These are phyloP conservation scores for Colletotrichum cereale DNA, from an alignment of 2,329 filamentous ascomycete species.

Conservation along the genomic window DNA sequence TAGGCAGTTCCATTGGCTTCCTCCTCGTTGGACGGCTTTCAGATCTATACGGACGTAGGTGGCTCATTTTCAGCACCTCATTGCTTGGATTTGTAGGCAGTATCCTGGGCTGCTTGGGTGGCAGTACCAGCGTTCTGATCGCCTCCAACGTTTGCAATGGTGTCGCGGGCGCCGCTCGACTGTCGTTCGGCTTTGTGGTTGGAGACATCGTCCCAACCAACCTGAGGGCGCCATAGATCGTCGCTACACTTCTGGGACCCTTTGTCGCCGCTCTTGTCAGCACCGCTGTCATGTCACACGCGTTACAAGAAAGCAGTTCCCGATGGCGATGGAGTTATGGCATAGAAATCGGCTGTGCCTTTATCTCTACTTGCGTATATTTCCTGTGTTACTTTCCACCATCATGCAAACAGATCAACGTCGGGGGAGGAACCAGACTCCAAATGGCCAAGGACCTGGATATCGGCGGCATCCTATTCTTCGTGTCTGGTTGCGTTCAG, in stretches of 20 bases:
- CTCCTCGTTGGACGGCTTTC: conserved; percentile 33
- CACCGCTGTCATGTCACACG: background rate
- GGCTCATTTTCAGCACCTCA: conserved; percentile 41
- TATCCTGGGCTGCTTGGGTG: conserved; percentile 52
- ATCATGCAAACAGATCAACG: conserved; percentile 57
- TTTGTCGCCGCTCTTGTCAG: conserved; percentile 51
- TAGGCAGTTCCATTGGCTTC: conserved; percentile 55
- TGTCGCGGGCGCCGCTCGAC: conserved; percentile 54
- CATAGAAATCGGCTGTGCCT: conserved; percentile 58
- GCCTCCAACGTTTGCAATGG: conserved; percentile 54
- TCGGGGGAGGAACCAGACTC: conserved; percentile 50
- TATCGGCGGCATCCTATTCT: conserved; percentile 58
- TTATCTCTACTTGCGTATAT: conserved; percentile 55
- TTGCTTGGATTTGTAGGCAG: conserved; percentile 53
- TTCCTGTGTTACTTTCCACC: conserved; percentile 62
- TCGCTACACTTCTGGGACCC: conserved; percentile 57
- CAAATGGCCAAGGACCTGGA: conserved; percentile 59
- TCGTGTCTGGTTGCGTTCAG: conserved; percentile 53
- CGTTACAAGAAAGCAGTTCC: conserved; percentile 54
- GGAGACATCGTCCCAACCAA: conserved; percentile 60
- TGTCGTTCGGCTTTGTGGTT: conserved; percentile 56
- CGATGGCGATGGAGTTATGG: conserved; percentile 65
- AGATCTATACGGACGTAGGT: conserved; percentile 31
- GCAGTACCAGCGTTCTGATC: conserved; percentile 53
- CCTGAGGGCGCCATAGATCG: conserved; percentile 52